These are phyloP conservation scores for Globisporangium spiculum DNA, from an alignment of 352 stramenopile species.

Conservation along the genomic window DNA sequence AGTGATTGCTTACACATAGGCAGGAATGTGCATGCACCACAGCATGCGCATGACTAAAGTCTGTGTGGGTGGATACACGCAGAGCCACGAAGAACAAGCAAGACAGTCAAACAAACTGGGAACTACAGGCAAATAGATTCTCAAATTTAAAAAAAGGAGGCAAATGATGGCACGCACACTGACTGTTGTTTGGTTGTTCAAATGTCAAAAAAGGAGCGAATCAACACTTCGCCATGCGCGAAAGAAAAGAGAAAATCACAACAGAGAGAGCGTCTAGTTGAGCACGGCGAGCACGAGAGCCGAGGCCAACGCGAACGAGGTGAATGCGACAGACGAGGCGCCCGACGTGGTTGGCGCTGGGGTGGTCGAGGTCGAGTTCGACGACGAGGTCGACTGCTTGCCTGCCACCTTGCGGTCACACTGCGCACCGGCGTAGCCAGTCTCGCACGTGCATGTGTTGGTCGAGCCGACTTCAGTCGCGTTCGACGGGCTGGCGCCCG, in stretches of 20 bases:
- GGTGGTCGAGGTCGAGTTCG: conserved; percentile 3
- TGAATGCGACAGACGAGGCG: conserved; percentile 17
- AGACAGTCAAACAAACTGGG: neutral
- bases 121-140: neutral
- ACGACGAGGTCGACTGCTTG: conserved; percentile 20
- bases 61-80: neutral
- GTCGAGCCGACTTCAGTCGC: conserved; percentile 28
- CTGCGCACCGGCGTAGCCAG: conserved; percentile 54
- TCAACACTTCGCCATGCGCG: neutral
- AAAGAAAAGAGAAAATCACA: neutral
- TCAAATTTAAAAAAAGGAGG: conserved; percentile 1
- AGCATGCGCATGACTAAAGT: neutral
- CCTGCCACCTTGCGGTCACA: conserved; percentile 54
- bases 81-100: neutral
- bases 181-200: neutral
- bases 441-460: conserved; percentile 56
- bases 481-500: conserved; percentile 15
- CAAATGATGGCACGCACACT: neutral
- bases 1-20: neutral
- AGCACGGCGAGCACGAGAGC: conserved; percentile 29
- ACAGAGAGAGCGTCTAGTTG: conserved; percentile 34
- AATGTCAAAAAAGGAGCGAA: neutral
- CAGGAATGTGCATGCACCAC: neutral
- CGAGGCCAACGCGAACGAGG: conserved; percentile 28
- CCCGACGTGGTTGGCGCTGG: conserved; percentile 22